Evolutionary conservation across 2,329 filamentous ascomycete genomes (phyloP).

Genomic region (Magnaporthiopsis poae): DNA sequence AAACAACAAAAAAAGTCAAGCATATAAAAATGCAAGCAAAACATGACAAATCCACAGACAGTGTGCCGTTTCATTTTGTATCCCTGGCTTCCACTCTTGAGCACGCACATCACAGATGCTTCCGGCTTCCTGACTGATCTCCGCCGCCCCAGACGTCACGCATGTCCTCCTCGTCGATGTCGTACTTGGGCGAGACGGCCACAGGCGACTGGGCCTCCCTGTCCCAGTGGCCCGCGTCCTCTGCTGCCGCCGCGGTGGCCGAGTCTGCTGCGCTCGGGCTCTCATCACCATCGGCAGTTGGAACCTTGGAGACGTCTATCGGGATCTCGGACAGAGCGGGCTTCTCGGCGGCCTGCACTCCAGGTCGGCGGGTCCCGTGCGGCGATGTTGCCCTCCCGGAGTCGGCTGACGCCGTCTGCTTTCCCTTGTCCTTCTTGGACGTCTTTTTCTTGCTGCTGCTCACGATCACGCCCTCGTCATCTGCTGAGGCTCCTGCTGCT

Average conservation of each 20-base stretch:
- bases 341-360: slow-evolving; percentile 5
- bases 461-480: slow-evolving; percentile 1
- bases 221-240: slow-evolving; percentile 15
- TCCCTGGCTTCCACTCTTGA: background rate
- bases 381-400: slow-evolving; percentile 7
- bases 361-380: slow-evolving; percentile 6
- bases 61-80: background rate
- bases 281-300: slow-evolving; percentile 10
- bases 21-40: background rate
- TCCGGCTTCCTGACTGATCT: slow-evolving; percentile 1
- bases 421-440: slow-evolving; percentile 16
- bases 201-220: slow-evolving; percentile 7
- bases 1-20: background rate
- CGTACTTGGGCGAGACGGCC: slow-evolving; percentile 11
- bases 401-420: slow-evolving; percentile 8
- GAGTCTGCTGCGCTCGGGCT: background rate
- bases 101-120: slow-evolving; percentile 6
- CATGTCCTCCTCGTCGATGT: slow-evolving; percentile 14
- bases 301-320: slow-evolving; percentile 10
- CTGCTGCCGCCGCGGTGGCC: slow-evolving; percentile 8
- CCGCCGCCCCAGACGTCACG: slow-evolving; percentile 15
- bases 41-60: background rate
- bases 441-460: slow-evolving; percentile 5
- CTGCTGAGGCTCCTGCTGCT: background rate
- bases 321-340: slow-evolving; percentile 8